Evolutionary conservation across 106 monocot species (phyloP).

Genomic region (Phalaenopsis equestris): DNA sequence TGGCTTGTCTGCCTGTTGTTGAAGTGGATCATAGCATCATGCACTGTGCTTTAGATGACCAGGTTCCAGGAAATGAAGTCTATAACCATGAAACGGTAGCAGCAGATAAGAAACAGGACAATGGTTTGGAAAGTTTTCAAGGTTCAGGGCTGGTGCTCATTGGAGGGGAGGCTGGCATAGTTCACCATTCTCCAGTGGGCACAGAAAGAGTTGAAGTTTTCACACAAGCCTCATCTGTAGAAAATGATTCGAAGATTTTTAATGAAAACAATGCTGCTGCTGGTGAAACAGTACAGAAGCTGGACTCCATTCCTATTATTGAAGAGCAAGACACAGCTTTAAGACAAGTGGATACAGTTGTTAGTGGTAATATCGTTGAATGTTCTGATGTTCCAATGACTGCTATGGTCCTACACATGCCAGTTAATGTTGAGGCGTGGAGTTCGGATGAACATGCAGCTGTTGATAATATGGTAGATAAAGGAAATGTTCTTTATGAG

Average conservation of each 20-base stretch:
- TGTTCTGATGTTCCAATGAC: background rate
- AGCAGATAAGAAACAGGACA: background rate
- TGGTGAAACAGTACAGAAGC: constrained; percentile 2
- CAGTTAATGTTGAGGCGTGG: background rate
- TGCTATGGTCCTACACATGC: background rate
- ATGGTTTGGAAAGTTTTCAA: background rate
- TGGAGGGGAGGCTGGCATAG: background rate
- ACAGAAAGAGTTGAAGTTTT: background rate
- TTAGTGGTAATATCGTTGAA: too few relatives aligned
- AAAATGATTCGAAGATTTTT: background rate
- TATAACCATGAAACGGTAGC: background rate
- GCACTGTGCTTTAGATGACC: background rate
- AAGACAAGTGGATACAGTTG: background rate
- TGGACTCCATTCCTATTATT: background rate
- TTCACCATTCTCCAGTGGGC: background rate
- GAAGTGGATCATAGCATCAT: too few relatives aligned
- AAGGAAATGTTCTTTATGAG: background rate
- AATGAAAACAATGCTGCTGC: background rate
- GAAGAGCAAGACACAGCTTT: background rate
- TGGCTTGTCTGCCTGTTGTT: too few relatives aligned
- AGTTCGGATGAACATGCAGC: background rate
- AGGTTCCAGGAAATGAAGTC: background rate
- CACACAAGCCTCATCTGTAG: background rate
- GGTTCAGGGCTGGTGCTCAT: background rate
- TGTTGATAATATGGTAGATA: background rate